Conservation (phyloP, 2,329 filamentous ascomycete species). For the Chrysoporthe deuterocubensis region DNA sequence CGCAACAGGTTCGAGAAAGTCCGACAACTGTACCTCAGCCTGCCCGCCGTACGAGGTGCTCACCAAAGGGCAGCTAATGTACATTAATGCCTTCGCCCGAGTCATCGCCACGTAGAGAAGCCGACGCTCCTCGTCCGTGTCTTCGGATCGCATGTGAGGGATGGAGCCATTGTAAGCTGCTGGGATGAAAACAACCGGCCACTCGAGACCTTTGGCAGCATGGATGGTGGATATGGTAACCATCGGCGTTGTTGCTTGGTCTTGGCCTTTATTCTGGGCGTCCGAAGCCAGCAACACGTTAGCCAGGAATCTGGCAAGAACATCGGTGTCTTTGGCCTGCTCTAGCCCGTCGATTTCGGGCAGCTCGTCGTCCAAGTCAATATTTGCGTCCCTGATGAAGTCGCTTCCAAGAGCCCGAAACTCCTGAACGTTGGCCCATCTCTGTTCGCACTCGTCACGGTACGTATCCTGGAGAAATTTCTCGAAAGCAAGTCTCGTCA, state of each 20-base stretch:
- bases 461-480: slow-evolving; percentile 75
- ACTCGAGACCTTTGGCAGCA: slow-evolving; percentile 93
- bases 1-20: slow-evolving; percentile 68
- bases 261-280: slow-evolving; percentile 65
- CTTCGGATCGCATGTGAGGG: slow-evolving; percentile 84
- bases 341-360: slow-evolving; percentile 73
- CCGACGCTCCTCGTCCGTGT: slow-evolving; percentile 83
- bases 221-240: slow-evolving; percentile 97
- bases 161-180: slow-evolving; percentile 89
- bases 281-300: slow-evolving; percentile 89
- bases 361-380: slow-evolving; percentile 57
- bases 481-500: slow-evolving; percentile 72
- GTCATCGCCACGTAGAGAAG: slow-evolving; percentile 98
- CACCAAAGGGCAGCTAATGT: slow-evolving; percentile 78
- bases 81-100: slow-evolving; percentile 81
- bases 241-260: slow-evolving; percentile 60
- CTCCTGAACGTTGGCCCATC: slow-evolving; percentile 90
- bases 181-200: slow-evolving; percentile 93
- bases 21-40: slow-evolving; percentile 65
- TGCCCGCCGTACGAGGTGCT: slow-evolving; percentile 62
- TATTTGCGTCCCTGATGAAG: slow-evolving; percentile 54
- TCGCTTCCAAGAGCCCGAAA: slow-evolving; percentile 81
- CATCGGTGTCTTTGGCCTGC: slow-evolving; percentile 66
- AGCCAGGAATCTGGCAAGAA: slow-evolving; percentile 79
- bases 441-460: slow-evolving; percentile 73